Base-by-base conservation (phyloP, 352 stramenopile species). In the Globisporangium radiosum region DNA sequence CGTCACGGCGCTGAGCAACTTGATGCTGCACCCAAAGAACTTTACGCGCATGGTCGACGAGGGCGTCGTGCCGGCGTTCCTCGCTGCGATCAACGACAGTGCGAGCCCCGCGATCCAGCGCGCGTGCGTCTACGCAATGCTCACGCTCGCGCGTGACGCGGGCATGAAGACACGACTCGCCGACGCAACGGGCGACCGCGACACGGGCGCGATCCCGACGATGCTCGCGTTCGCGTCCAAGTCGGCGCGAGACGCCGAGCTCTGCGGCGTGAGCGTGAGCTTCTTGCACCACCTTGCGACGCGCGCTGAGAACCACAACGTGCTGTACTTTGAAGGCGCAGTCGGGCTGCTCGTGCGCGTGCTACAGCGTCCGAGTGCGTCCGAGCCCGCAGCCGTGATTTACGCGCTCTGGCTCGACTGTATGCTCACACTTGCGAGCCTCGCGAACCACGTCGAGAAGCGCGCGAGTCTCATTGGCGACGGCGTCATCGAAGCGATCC, bases 21-120 rank as follows among this genome's bases (percentile, higher is more conserved):
- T 94, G 6, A 87, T 94, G 65, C 72, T 92, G 7, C 82, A 92
- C 49, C 79, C 83, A 8, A 81, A 87, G 48, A 92, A 91, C 56
- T 92, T 92, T 51, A 68, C 68, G 44, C 66, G 72, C 2, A 78
- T 94, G 61, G 85, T 92, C 7, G 75, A 94, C 50, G 84, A 87
- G 49, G 84, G 84, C 47, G 81, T 94, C 54, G 79, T 94, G 44
- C 81, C 84, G 33, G 69, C 81, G 1, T 74, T 90, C 19, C 55
- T 90, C 33, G 64, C 75, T 47, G 72, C 87, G 54, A 72, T 94
- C 38, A 83, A 69, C 44, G 66, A 56, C 44, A 71, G 63, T 40
- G 66, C 60, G 43, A 87, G 73, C 52, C 76, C 75, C 19, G 73
- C 85, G 52, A 92, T 91, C 57, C 80, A 91, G 56, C 80, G 83